Evolutionary conservation across 164 flowering plant genomes (phyloP).

Genomic region (Aristolochia californica): DNA sequence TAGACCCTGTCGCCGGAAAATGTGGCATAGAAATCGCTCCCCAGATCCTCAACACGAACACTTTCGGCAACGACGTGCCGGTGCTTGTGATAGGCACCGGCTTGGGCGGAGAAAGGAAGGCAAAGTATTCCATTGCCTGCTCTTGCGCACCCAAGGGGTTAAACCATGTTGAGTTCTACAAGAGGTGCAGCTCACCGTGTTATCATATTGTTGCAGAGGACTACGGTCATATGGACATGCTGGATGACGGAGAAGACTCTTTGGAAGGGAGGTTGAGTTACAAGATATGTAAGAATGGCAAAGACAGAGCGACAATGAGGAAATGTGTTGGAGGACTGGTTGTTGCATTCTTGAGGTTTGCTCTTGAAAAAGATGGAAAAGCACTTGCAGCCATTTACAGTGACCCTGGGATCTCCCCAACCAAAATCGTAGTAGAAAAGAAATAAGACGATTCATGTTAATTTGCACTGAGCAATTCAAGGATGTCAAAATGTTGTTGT

Average conservation of each 20-base stretch:
- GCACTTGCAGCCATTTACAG: no score
- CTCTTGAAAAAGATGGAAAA: no score
- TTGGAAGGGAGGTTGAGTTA: constrained; percentile 66
- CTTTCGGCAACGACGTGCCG: constrained; percentile 39
- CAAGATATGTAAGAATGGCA: constrained; percentile 65
- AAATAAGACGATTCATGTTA: no score
- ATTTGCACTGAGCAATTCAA: no score
- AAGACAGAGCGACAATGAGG: no score
- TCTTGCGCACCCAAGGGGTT: constrained; percentile 86
- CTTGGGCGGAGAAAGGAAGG: constrained; percentile 48
- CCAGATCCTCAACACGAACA: constrained; percentile 59
- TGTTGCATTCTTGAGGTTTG: no score
- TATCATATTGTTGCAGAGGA: constrained; percentile 61
- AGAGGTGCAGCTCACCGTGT: constrained; percentile 47
- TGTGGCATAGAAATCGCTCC: constrained; percentile 70
- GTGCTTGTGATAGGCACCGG: constrained; percentile 71
- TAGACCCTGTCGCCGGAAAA: constrained; percentile 89
- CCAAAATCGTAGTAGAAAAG: no score
- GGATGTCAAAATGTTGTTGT: no score
- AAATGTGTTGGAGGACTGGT: no score
- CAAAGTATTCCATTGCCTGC: constrained; percentile 55
- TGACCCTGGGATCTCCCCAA: no score
- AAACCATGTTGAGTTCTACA: constrained; percentile 64
- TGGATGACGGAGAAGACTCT: constrained; percentile 83
- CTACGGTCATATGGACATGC: constrained; percentile 80